A percentile compares a stretch with the other conserved stretches of the same genome.
phyloP scores from a whole-genome alignment of 1,284 basidiomycete genomes.

The Ganoderma multipileum region DNA sequence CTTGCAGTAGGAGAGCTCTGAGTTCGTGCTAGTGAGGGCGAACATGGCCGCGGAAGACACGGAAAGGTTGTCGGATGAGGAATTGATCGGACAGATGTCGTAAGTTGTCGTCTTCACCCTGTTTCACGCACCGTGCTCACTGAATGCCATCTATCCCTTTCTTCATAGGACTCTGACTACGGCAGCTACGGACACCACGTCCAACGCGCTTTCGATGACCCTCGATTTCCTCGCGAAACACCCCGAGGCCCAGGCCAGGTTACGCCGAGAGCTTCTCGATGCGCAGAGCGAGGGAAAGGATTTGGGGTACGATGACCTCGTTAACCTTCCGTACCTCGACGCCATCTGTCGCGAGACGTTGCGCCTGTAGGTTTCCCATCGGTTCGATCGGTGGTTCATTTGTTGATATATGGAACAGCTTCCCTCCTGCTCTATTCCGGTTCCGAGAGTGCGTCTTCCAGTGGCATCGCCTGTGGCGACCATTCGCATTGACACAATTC shows the following conservation, averaged over 20 bases:
- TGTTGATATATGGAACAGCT: not conserved
- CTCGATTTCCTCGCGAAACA: slow-evolving; percentile 22
- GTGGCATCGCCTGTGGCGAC: not conserved
- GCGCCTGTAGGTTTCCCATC: not conserved
- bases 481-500: not conserved
- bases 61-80: slow-evolving; percentile 22
- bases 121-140: not conserved
- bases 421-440: slow-evolving; percentile 8
- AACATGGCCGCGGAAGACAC: slow-evolving; percentile 21
- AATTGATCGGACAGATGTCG: slow-evolving; percentile 29
- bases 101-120: slow-evolving; percentile 6
- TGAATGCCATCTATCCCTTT: not conserved
- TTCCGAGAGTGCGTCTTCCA: slow-evolving; percentile 6
- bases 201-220: slow-evolving; percentile 24
- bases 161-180: slow-evolving; percentile 18
- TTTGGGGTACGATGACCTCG: slow-evolving; percentile 47
- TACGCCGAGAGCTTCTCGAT: slow-evolving; percentile 14
- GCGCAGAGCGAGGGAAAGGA: slow-evolving; percentile 9
- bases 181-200: slow-evolving; percentile 28
- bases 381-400: not conserved
- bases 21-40: slow-evolving; percentile 14
- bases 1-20: not conserved
- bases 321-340: slow-evolving; percentile 49
- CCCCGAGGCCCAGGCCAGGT: slow-evolving; percentile 17
- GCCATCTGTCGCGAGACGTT: slow-evolving; percentile 50